phyloP scores from a whole-genome alignment of 257 asterid species.

The Thymus quinquecostatus region DNA sequence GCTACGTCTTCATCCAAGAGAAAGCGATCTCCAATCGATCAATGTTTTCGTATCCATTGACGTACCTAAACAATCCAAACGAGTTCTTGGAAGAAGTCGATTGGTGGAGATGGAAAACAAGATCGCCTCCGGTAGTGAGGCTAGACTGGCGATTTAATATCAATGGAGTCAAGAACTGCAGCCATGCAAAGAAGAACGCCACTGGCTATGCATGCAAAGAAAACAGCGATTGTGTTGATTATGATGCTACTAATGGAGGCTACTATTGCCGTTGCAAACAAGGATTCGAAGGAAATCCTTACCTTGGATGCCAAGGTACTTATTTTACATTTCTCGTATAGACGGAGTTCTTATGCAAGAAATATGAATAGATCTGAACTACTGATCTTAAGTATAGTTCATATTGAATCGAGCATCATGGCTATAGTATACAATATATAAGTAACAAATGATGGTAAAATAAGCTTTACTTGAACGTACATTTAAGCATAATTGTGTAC shows the following conservation, averaged over 20 bases:
- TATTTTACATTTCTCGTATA: neutral
- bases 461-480: no score
- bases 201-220: neutral
- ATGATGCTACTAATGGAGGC: neutral
- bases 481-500: no score
- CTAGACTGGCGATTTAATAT: neutral
- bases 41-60: neutral
- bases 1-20: neutral
- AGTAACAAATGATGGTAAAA: no score
- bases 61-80: neutral
- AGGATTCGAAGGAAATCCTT: conserved; percentile 11
- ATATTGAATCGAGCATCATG: no score
- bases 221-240: neutral
- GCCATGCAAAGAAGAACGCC: neutral
- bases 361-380: no score
- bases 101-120: neutral
- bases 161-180: neutral
- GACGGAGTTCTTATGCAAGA: no score
- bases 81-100: neutral
- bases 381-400: no score
- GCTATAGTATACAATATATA: no score
- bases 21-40: neutral
- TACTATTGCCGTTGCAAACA: neutral
- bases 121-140: neutral
- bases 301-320: neutral